Percentiles rank a stretch among this genome's conserved stretches.
Evolutionary conservation across 2,329 filamentous ascomycete species (phyloP).

Genomic region (Fusarium redolens): DNA sequence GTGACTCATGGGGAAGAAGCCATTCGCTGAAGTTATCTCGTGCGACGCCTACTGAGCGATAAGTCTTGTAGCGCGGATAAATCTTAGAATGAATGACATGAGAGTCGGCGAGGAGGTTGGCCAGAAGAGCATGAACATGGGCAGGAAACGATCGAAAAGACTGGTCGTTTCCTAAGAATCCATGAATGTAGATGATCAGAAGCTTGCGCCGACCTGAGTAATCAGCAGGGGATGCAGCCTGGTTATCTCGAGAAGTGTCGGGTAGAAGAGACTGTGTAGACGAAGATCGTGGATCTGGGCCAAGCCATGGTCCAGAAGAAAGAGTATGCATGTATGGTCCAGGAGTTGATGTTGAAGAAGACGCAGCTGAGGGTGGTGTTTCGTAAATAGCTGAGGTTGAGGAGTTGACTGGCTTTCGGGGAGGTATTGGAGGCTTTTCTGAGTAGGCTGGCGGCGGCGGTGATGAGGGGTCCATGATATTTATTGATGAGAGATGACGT

Average conservation of each 20-base stretch:
- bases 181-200: constrained; percentile 86
- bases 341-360: constrained; percentile 5
- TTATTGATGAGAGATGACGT: neutral
- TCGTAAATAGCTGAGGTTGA: constrained; percentile 14
- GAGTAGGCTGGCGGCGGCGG: constrained; percentile 31
- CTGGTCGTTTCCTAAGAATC: constrained; percentile 88
- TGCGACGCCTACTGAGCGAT: constrained; percentile 76
- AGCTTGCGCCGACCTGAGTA: constrained; percentile 63
- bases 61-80: constrained; percentile 83
- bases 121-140: constrained; percentile 82
- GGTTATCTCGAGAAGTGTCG: constrained; percentile 16
- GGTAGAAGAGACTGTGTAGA: constrained; percentile 59
- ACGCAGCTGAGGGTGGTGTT: neutral
- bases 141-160: constrained; percentile 90
- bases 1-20: constrained; percentile 80
- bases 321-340: neutral
- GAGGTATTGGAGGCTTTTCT: constrained; percentile 30
- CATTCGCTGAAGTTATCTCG: constrained; percentile 86
- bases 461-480: constrained; percentile 18
- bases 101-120: constrained; percentile 72
- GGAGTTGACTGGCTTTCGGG: constrained; percentile 23
- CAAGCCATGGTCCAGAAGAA: constrained; percentile 33
- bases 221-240: constrained; percentile 8
- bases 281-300: constrained; percentile 60
- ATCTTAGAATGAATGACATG: constrained; percentile 89